A percentile compares a stretch with the other conserved stretches of the same genome.
These are phyloP conservation scores for Chlamydomonas sp. DNA, from an alignment of 139 green algal species.

Conservation along the genomic window DNA sequence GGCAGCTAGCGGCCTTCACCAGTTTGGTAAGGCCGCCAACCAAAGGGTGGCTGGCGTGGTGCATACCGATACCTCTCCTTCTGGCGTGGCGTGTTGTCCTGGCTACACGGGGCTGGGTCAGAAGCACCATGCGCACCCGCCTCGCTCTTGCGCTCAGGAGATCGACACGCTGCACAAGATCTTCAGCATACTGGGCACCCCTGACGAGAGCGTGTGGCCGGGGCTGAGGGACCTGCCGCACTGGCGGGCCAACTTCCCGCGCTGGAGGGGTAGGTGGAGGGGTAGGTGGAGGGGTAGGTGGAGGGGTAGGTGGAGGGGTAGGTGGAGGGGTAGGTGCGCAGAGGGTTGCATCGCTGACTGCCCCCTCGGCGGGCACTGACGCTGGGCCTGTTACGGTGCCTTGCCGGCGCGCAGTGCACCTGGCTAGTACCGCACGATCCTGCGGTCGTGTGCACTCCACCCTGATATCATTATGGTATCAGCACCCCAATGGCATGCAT, in stretches of 20 bases:
- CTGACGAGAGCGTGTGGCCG: slow-evolving; percentile 67
- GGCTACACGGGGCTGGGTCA: too few relatives aligned
- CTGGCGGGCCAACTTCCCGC: background rate
- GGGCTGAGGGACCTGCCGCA: slow-evolving; percentile 30
- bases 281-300: background rate
- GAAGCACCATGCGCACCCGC: background rate
- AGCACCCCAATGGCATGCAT: too few relatives aligned
- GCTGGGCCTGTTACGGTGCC: too few relatives aligned
- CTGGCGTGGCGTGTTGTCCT: background rate
- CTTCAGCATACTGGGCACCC: slow-evolving; percentile 83
- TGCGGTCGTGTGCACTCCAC: too few relatives aligned
- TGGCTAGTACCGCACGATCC: too few relatives aligned
- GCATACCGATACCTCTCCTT: background rate
- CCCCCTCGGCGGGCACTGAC: too few relatives aligned
- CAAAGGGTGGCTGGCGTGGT: too few relatives aligned
- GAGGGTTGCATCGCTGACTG: background rate
- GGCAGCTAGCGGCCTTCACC: too few relatives aligned
- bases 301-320: background rate
- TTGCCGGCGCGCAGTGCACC: too few relatives aligned
- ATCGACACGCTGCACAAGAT: slow-evolving; percentile 66
- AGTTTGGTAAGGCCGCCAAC: too few relatives aligned
- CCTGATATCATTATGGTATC: too few relatives aligned
- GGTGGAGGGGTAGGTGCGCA: background rate
- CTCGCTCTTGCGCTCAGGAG: background rate
- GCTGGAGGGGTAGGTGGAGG: background rate